Base-by-base conservation (phyloP, 495 filamentous ascomycete genomes). In the Neohortaea acidophila region DNA sequence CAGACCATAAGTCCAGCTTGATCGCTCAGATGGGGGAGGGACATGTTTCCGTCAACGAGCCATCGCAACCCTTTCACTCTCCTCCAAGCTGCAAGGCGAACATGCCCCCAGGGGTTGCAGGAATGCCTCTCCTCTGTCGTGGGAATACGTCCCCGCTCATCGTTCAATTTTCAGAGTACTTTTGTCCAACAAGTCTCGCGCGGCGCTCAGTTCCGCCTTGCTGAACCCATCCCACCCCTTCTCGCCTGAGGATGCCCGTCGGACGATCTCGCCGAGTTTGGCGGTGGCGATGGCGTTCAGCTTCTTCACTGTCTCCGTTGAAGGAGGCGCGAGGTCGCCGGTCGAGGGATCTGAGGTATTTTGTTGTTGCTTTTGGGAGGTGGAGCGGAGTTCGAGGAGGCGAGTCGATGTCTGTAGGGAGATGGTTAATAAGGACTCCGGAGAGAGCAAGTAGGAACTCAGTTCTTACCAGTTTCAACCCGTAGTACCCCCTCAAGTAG, bases 401-500 rank as follows among this genome's bases (percentile, higher is more conserved):
- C 45, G 51, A 5, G 9, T 29, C 5, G 51, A 49, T 3, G 39
- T 45, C 39, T 51, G 13, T 1, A 41, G 11, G 23, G 18, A 5
- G 7, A 5, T n/a, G 13, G 26, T 43, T 29, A 43, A 33, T 24
- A 29, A 20, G 3, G 13, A 3, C 3, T 8, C 15, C 23, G 4
- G 5, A 12, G 6, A 39, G 14, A 8, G 21, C 21, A 11, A 6
- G 21, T 5, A 65, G 55, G 6, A 23, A 43, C n/a, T 23, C 37
- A 52, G n/a, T n/a, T n/a, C 73, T 43, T 58, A 91, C 82, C 57
- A 91, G 51, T 52, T 79, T 81, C 39, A 97, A 63, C 17, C 89
- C 89, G 57, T 94, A 96, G 51, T 81, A 86, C 1, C 87, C 89
- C 39, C 89, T 73, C 39, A 96, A 56, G 57, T 94, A 96, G 54